A percentile compares a stretch with the other conserved stretches of the same genome.
Conservation (phyloP, 2,329 filamentous ascomycete genomes). For the Capronia coronata region DNA sequence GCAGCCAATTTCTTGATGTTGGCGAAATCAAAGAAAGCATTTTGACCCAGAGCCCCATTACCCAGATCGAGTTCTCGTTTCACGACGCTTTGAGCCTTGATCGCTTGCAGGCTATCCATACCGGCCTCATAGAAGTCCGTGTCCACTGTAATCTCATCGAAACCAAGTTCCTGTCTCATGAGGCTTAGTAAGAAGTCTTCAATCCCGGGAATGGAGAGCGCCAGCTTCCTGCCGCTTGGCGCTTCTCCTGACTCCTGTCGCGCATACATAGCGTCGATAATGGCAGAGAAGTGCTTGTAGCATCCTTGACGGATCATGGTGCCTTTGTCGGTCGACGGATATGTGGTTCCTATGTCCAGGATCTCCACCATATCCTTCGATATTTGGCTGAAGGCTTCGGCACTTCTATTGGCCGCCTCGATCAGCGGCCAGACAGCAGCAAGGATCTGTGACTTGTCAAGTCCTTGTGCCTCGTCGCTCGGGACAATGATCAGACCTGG, state of each 20-base stretch:
- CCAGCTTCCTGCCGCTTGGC: too few relatives aligned
- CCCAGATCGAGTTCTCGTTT: conserved; percentile 47
- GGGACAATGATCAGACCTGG: conserved; percentile 52
- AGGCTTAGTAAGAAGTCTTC: too few relatives aligned
- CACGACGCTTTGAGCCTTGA: conserved; percentile 50
- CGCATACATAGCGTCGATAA: conserved; percentile 45
- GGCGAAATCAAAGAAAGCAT: conserved; percentile 54
- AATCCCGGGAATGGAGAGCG: too few relatives aligned
- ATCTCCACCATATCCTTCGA: conserved; percentile 41
- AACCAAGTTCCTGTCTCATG: conserved; percentile 29
- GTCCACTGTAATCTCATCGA: conserved; percentile 34
- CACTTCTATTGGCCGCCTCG: conserved; percentile 45
- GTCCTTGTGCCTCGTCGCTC: conserved; percentile 38
- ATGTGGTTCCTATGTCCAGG: conserved; percentile 41
- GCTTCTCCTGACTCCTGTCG: too few relatives aligned
- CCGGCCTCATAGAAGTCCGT: conserved; percentile 54
- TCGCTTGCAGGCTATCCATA: conserved; percentile 54
- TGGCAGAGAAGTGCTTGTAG: conserved; percentile 44
- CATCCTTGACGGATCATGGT: conserved; percentile 50
- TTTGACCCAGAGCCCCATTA: conserved; percentile 46
- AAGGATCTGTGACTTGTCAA: conserved; percentile 44
- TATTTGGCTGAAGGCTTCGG: conserved; percentile 46
- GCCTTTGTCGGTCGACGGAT: conserved; percentile 52
- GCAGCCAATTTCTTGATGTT: conserved; percentile 43
- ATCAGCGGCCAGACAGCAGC: conserved; percentile 47